Evolutionary conservation across 169 alveolate genomes (phyloP).

Genomic region (Plasmodium billcollinsi): DNA sequence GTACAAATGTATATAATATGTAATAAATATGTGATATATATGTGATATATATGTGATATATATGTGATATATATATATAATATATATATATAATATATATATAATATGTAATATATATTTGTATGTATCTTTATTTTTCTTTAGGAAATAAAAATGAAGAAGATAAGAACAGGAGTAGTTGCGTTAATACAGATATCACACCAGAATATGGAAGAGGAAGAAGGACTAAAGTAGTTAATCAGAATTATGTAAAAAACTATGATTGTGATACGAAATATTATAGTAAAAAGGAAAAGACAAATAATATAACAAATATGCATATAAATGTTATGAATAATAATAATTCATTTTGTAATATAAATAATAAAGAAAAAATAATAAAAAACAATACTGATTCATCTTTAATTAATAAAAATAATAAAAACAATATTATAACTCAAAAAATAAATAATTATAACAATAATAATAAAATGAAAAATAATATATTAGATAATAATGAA

Average conservation of each 20-base stretch:
- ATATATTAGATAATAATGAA: conserved; percentile 15
- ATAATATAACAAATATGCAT: neutral
- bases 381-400: conserved; percentile 1
- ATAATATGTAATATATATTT: neutral
- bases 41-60: too few relatives aligned
- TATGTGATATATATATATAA: too few relatives aligned
- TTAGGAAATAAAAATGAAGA: conserved; percentile 25
- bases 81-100: too few relatives aligned
- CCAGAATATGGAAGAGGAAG: conserved; percentile 54
- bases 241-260: conserved; percentile 30
- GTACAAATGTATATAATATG: neutral
- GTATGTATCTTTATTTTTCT: neutral
- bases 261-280: conserved; percentile 15
- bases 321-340: neutral
- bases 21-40: neutral
- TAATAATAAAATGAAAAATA: neutral
- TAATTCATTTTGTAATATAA: neutral
- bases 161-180: conserved; percentile 15
- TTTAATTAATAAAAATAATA: neutral
- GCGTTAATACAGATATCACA: neutral
- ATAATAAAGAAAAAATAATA: conserved; percentile 11
- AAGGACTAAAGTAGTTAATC: conserved; percentile 28
- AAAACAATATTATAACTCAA: conserved; percentile 4
- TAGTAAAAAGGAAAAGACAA: conserved; percentile 16
- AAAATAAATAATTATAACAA: neutral